These are phyloP conservation scores for Populus deltoides DNA, from an alignment of 345 rosid genomes.

Conservation along the genomic window DNA sequence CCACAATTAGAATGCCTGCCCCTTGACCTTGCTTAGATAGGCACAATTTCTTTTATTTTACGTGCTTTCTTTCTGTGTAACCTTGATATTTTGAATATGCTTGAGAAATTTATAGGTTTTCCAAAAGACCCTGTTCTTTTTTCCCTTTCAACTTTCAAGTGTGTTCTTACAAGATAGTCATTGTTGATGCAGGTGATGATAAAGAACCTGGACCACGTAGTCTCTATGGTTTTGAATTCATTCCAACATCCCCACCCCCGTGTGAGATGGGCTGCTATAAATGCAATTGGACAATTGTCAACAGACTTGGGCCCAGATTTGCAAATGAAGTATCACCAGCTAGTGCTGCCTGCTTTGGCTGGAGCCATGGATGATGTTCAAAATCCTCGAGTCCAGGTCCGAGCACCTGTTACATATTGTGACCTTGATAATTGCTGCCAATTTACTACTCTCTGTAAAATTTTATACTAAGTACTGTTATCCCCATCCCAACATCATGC, in stretches of 20 bases:
- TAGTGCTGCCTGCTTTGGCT: constrained; percentile 82
- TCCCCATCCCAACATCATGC: too few species aligned
- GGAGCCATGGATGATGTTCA: constrained; percentile 93
- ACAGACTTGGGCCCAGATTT: constrained; percentile 98
- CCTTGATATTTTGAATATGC: too few species aligned
- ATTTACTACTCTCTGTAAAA: not conserved
- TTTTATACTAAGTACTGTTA: not conserved
- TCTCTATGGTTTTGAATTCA: constrained; percentile 77
- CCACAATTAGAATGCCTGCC: too few species aligned
- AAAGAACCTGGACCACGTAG: constrained; percentile 81
- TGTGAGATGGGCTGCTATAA: constrained; percentile 98
- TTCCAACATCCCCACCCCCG: constrained; percentile 90
- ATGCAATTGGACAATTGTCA: constrained; percentile 94
- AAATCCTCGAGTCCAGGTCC: constrained; percentile 96
- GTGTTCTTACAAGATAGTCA: constrained; percentile 29
- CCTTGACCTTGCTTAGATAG: too few species aligned
- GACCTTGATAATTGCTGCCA: not conserved
- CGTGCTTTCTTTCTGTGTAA: constrained; percentile 60
- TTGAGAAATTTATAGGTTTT: not conserved
- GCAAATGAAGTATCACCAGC: constrained; percentile 86
- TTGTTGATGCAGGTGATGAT: constrained; percentile 69
- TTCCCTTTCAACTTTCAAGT: not conserved
- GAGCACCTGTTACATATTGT: constrained; percentile 8
- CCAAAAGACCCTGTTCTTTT: not conserved
- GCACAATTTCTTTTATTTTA: too few species aligned